Percentiles rank a stretch among this genome's conserved stretches.
phyloP scores from a whole-genome alignment of 768 basidiomycete species.

The Suillus paluster region DNA sequence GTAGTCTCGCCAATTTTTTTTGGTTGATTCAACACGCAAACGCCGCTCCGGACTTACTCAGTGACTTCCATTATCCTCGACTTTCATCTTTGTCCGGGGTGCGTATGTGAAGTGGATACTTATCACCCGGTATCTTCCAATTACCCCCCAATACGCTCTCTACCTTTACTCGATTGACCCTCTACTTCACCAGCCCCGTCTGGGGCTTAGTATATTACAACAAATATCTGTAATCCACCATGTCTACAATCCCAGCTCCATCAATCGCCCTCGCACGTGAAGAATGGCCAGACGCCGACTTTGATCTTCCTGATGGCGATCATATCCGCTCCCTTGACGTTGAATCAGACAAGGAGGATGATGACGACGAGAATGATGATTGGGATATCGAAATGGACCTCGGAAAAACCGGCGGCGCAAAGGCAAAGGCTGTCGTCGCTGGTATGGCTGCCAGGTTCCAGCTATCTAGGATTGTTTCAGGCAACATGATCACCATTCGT shows the following conservation, averaged over 20 bases:
- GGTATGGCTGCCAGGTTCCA: constrained; percentile 46
- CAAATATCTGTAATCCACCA: constrained; percentile 36
- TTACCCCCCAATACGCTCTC: constrained; percentile 11
- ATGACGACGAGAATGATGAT: constrained; percentile 57
- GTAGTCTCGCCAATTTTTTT: constrained; percentile 22
- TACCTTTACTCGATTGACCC: constrained; percentile 17
- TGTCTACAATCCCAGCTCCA: constrained; percentile 66
- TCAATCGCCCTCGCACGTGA: constrained; percentile 59
- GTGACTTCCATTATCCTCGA: constrained; percentile 7
- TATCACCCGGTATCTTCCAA: constrained; percentile 10
- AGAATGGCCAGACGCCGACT: constrained; percentile 89
- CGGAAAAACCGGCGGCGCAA: constrained; percentile 58
- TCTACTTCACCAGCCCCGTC: constrained; percentile 23
- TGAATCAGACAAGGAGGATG: constrained; percentile 67
- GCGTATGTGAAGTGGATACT: constrained; percentile 10
- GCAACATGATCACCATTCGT: constrained; percentile 56
- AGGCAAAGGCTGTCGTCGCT: constrained; percentile 43
- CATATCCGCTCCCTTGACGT: constrained; percentile 61
- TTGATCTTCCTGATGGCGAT: constrained; percentile 80
- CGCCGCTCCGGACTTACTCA: constrained; percentile 7
- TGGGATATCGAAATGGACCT: constrained; percentile 84
- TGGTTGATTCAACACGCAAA: constrained; percentile 23
- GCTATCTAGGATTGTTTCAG: constrained; percentile 35
- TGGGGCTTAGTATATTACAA: constrained; percentile 25
- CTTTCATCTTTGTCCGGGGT: constrained; percentile 8